phyloP scores from a whole-genome alignment of 1,284 basidiomycete genomes.

The Leccinum subspadiceum region DNA sequence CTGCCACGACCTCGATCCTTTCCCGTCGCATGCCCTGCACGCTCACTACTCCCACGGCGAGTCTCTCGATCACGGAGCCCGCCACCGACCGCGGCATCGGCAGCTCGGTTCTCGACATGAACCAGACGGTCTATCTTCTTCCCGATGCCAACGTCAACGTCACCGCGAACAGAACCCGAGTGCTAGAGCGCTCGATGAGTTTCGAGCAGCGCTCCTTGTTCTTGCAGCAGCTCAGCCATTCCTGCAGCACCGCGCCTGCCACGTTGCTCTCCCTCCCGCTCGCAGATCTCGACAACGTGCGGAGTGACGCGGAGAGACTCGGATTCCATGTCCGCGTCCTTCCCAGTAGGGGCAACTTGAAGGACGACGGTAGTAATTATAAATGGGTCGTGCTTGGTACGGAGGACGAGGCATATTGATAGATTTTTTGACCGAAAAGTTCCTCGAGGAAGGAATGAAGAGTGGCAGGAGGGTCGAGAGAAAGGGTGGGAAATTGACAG shows the following conservation, averaged over 20 bases:
- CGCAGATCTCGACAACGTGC: conserved; percentile 40
- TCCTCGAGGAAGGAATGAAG: conserved; percentile 36
- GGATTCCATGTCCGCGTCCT: conserved; percentile 44
- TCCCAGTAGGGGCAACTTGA: not conserved
- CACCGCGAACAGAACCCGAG: conserved; percentile 12
- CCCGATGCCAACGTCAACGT: conserved; percentile 14
- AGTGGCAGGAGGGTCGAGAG: conserved; percentile 19
- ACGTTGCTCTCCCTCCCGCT: conserved; percentile 46
- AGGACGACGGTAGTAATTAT: too few species aligned
- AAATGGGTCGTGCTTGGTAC: too few species aligned
- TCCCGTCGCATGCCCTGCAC: conserved; percentile 53
- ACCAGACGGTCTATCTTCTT: conserved; percentile 28
- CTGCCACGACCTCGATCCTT: not conserved
- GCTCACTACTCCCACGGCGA: conserved; percentile 45
- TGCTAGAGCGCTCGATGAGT: conserved; percentile 50
- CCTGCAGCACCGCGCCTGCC: conserved; percentile 40
- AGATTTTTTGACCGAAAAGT: conserved; percentile 14
- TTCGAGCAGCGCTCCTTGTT: conserved; percentile 49
- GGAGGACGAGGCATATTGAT: too few species aligned
- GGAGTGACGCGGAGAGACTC: conserved; percentile 39
- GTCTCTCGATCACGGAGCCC: conserved; percentile 33
- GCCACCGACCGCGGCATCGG: conserved; percentile 20
- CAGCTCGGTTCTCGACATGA: conserved; percentile 23
- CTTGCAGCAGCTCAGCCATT: conserved; percentile 41
- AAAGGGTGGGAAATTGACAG: conserved; percentile 26